Conservation (phyloP, 257 asterid genomes). For the Solanum dulcamara region DNA sequence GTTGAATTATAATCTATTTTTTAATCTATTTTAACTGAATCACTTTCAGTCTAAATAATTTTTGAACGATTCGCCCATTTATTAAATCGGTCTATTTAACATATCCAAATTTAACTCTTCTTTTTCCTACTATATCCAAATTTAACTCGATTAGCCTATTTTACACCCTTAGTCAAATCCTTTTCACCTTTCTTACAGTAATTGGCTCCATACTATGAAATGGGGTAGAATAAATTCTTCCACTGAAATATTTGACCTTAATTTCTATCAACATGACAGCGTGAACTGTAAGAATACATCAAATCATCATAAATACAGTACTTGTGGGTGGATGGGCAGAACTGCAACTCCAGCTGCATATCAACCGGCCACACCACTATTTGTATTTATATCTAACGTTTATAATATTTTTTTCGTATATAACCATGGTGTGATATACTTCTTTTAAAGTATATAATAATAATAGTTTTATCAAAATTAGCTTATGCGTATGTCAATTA, state of each 20-base stretch:
- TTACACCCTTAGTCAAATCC: not conserved
- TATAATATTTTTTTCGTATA: not conserved
- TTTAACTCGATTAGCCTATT: not conserved
- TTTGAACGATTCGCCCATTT: too few relatives aligned
- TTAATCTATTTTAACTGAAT: too few relatives aligned
- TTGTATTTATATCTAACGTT: not conserved
- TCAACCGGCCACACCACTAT: not conserved
- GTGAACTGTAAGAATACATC: not conserved
- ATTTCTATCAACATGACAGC: not conserved
- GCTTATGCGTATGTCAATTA: not conserved
- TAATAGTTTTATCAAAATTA: not conserved
- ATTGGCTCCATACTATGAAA: not conserved
- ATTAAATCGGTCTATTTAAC: too few relatives aligned
- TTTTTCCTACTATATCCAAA: too few relatives aligned
- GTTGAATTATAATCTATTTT: too few relatives aligned
- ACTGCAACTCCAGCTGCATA: not conserved
- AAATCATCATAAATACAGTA: not conserved
- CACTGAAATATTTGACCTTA: not conserved
- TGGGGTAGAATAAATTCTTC: not conserved
- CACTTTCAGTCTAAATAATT: too few relatives aligned
- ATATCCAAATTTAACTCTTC: not conserved
- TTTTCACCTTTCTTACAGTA: not conserved
- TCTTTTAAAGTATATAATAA: not conserved
- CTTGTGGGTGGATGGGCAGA: not conserved
- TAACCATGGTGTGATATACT: not conserved